A percentile compares a stretch with the other conserved stretches of the same genome.
Evolutionary conservation across 352 stramenopile genomes (phyloP).

Genomic region (Globisporangium polare): DNA sequence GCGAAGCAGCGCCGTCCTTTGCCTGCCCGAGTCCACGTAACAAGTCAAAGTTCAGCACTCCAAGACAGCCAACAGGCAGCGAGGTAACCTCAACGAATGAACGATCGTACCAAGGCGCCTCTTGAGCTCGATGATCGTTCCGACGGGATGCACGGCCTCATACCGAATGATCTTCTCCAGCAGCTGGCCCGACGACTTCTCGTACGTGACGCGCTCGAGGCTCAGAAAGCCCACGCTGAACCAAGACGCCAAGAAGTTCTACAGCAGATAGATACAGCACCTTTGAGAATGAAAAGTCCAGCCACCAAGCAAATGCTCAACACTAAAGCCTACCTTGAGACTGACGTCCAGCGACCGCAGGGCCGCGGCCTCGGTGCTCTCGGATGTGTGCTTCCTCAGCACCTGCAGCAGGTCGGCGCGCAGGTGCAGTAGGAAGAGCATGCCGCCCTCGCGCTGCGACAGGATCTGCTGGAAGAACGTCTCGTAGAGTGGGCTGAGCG

Average conservation of each 20-base stretch:
- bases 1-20: conserved; percentile 88
- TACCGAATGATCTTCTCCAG: conserved; percentile 96
- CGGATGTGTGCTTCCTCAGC: conserved; percentile 45
- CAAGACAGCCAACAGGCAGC: background rate
- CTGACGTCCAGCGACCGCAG: conserved; percentile 69
- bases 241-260: conserved; percentile 88
- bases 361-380: conserved; percentile 36
- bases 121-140: conserved; percentile 92
- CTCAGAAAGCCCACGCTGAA: conserved; percentile 92
- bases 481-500: conserved; percentile 66
- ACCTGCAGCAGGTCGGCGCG: conserved; percentile 64
- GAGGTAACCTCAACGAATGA: background rate
- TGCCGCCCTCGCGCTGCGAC: conserved; percentile 72
- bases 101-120: conserved; percentile 69
- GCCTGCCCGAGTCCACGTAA: conserved; percentile 17
- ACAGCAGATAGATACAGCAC: background rate
- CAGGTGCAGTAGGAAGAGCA: conserved; percentile 82
- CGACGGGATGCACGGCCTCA: conserved; percentile 93
- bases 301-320: background rate
- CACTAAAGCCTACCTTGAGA: conserved; percentile 46
- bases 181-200: conserved; percentile 87
- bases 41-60: background rate
- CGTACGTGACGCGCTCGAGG: conserved; percentile 91
- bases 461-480: conserved; percentile 83
- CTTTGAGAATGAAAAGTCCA: background rate